Evolutionary conservation across 2,329 filamentous ascomycete genomes (phyloP), one percentile per base, ranked within the genome.

Genomic region (Macroventuria anomochaeta): DNA sequence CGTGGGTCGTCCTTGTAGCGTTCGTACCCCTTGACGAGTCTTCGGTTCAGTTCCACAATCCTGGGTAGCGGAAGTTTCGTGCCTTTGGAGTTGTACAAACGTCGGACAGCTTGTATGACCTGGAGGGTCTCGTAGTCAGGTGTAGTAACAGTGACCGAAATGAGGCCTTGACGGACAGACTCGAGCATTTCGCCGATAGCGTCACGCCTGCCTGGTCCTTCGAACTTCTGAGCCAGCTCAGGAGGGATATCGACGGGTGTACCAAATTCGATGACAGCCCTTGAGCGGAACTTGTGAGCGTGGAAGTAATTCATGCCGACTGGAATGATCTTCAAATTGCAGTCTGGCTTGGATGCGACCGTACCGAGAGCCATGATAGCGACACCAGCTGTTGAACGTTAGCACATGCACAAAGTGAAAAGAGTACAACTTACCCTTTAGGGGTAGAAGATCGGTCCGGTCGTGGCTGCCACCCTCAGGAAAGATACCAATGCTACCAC

Each of bases 261-360:
- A 7, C 95, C 95, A 67, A 97, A 99, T 71, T 99, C 95, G 55
- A 97, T 88, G 4, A 99, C 93, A 29, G 93, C 95, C 71, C 95
- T 86, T 59, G 93, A 97, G 38, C 93, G 89, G 77, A 99, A 99
- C 75, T 97, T 99, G 82, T 99, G 93, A 0, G 93, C 90, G 76
- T 97, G 93, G 78, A 99, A 99, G 77, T 99, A 99, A 76, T 99
- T 99, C 93, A 99, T 97, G 66, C 93, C 93, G 44, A 95, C 93
- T 3, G 95, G 95, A 20, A 99, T 91, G 65, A 99, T 97, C 76
- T 93, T 96, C 57, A 99, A 80, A 25, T 90, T 91, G 70, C 91
- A 96, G 60, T 93, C 83, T 2, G 93, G 93, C 57, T 93, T 86
- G 51, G 91, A 88, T 5, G 90, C 91, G 44, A 97, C 81, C 1